Conservation (phyloP, 2,329 filamentous ascomycete genomes). For the Colletotrichum cuscutae region DNA sequence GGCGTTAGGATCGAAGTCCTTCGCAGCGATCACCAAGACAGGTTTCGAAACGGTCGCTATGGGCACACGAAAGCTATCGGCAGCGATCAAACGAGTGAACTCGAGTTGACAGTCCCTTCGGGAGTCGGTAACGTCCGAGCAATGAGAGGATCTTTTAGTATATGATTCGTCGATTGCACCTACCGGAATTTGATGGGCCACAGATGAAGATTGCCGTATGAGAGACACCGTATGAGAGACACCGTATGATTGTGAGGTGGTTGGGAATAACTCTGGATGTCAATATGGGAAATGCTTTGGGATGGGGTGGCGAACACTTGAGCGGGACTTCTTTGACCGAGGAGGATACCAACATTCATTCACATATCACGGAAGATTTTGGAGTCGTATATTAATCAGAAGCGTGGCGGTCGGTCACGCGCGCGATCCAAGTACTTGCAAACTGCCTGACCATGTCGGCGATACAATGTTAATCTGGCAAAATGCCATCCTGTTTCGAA, state of each 20-base stretch:
- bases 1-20: conserved; percentile 8
- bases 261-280: neutral
- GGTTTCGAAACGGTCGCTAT: conserved; percentile 3
- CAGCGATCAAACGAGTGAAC: conserved; percentile 32
- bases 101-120: conserved; percentile 23
- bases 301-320: neutral
- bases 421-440: neutral
- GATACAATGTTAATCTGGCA: neutral
- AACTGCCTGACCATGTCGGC: neutral
- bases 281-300: neutral
- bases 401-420: neutral
- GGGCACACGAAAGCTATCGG: conserved; percentile 25
- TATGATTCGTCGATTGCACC: neutral
- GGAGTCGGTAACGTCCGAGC: conserved; percentile 16
- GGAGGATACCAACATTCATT: neutral
- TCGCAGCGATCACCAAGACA: conserved; percentile 1
- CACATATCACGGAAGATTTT: neutral
- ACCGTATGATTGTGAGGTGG: neutral
- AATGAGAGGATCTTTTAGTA: conserved; percentile 30
- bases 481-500: neutral
- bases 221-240: neutral
- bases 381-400: neutral
- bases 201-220: neutral
- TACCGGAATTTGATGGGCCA: neutral
- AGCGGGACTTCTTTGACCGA: neutral